phyloP scores from a whole-genome alignment of 768 basidiomycete species.

The Rickenella mellea region DNA sequence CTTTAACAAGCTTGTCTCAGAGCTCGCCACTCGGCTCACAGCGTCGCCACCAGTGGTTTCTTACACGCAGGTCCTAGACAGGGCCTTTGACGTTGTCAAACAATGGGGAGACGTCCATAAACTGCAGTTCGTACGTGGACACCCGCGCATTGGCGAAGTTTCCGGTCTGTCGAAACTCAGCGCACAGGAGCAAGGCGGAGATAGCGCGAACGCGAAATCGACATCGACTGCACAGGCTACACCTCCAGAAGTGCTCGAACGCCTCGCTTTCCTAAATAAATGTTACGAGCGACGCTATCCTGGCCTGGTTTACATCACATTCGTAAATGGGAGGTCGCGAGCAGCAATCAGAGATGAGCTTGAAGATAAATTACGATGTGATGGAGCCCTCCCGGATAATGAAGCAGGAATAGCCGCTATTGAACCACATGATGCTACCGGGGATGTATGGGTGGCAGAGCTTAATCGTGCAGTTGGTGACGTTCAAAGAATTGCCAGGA shows the following conservation, averaged over 20 bases:
- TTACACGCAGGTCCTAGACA: conserved; percentile 49
- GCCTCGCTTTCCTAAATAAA: conserved; percentile 66
- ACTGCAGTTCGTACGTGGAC: conserved; percentile 67
- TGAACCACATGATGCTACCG: conserved; percentile 24
- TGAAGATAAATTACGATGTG: neutral
- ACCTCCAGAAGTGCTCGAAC: conserved; percentile 61
- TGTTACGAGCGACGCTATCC: conserved; percentile 69
- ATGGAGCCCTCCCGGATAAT: neutral
- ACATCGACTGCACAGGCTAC: conserved; percentile 49
- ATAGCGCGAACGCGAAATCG: conserved; percentile 17
- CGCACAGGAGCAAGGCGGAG: conserved; percentile 64
- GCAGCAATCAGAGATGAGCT: conserved; percentile 44
- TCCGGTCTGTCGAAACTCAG: conserved; percentile 68
- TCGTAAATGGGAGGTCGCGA: conserved; percentile 78
- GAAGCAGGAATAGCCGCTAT: conserved; percentile 28
- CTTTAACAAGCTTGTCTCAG: conserved; percentile 40
- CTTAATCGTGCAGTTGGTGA: conserved; percentile 64
- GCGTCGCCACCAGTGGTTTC: conserved; percentile 20
- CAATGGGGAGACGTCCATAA: conserved; percentile 41
- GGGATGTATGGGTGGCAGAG: conserved; percentile 54
- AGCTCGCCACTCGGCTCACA: conserved; percentile 22
- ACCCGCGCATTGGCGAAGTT: conserved; percentile 84
- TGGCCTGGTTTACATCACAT: conserved; percentile 81
- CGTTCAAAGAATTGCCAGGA: conserved; percentile 69
- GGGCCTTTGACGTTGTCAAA: conserved; percentile 37